These are phyloP conservation scores for Neotropicomus parvogracilis DNA, from an alignment of 1,284 basidiomycete genomes.

Conservation along the genomic window DNA sequence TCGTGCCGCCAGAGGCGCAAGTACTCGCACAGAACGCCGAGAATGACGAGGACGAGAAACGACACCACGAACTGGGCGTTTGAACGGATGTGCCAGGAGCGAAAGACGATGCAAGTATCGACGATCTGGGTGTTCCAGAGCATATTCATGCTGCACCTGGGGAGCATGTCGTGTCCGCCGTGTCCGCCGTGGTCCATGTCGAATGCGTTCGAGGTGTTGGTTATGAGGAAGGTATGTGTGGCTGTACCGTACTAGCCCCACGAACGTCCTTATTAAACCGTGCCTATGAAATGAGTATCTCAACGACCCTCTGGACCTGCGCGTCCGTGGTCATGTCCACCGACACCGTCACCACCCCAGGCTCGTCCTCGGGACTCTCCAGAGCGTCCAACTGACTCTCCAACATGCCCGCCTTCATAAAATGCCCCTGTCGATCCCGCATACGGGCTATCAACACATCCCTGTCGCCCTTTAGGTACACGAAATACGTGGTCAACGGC, in stretches of 20 bases:
- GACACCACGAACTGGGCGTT: constrained; percentile 55
- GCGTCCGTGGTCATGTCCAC: constrained; percentile 54
- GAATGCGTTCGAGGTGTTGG: background rate
- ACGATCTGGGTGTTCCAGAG: constrained; percentile 75
- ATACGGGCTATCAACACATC: constrained; percentile 71
- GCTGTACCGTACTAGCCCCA: too few species aligned
- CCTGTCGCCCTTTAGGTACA: constrained; percentile 74
- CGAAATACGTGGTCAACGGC: constrained; percentile 21
- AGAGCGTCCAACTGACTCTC: constrained; percentile 80
- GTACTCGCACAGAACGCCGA: constrained; percentile 74
- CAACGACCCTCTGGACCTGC: constrained; percentile 43
- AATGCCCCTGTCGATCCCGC: constrained; percentile 71
- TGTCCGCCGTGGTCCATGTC: constrained; percentile 45
- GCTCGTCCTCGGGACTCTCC: constrained; percentile 71
- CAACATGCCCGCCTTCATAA: constrained; percentile 88
- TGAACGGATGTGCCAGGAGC: constrained; percentile 67
- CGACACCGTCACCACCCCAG: constrained; percentile 65
- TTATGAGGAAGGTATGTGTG: background rate
- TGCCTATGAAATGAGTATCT: too few species aligned
- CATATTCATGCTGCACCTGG: constrained; percentile 65
- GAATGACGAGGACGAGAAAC: constrained; percentile 55
- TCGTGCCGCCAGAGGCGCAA: constrained; percentile 57
- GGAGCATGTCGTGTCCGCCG: constrained; percentile 39
- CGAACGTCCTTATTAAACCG: too few species aligned
- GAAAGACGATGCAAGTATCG: constrained; percentile 74